Evolutionary conservation across 495 filamentous ascomycete genomes (phyloP), one percentile per base, ranked within the genome.

Genomic region (Penicillium lividum): DNA sequence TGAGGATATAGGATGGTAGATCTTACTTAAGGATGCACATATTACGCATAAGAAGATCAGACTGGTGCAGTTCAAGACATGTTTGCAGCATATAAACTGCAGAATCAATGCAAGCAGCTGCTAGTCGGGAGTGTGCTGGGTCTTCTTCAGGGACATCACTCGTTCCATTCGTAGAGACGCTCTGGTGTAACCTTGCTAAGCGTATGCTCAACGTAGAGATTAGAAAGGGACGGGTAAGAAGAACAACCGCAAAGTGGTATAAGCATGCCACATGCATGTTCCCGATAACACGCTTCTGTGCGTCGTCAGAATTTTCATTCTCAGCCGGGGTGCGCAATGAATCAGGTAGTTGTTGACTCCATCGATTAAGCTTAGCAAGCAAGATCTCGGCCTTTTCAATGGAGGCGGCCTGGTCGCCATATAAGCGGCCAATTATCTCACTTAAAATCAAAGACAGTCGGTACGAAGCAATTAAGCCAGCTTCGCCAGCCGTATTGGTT

Each of bases 81-180:
- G 73, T 77, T 40, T 77, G 74, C 7, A 75, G 68, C 74, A 77
- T 77, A 51, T 74, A 77, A 4, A 74, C 57, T 4, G 74, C 74
- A 7, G 74, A 75, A 46, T 77, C 74, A n/a, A 68, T 64, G 53
- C 74, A 77, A 36, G 71, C 74, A 18, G 61, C 56, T 5, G 74
- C 71, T 3, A 77, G 61, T 4, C 66, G 59, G 3, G 72, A 70
- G 40, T 76, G 72, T 2, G 69, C 69, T 9, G 67, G 65, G 36
- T 77, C 71, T 45, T 77, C 71, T 27, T 64, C 53, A 3, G 54
- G 55, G 1, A 28, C 18, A 18, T 66, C 62, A 7, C 38, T 45
- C 8, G 49, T 13, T 0, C 25, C 36, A 9, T 25, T 54, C 0
- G 51, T 51, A 6, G 67, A 63, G n/a, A 72, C 58, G 5, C 44